A percentile compares a stretch with the other conserved stretches of the same genome.
phyloP scores from a whole-genome alignment of 805 yeast genomes.

The Candida anglica region DNA sequence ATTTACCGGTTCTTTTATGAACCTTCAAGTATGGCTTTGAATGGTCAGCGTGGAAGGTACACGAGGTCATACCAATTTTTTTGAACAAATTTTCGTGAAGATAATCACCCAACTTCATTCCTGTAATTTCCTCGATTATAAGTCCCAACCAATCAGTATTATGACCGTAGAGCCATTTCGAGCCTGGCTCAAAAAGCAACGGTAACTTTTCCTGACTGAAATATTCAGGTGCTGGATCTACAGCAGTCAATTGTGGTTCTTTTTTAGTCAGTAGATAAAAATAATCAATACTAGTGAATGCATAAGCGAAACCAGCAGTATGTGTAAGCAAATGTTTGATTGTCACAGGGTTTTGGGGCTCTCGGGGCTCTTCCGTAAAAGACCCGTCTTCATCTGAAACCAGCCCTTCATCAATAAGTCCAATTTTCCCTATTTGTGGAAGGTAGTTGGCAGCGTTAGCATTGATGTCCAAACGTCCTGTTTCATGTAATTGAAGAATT shows the following conservation, averaged over 20 bases:
- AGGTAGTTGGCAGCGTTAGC: constrained; percentile 26
- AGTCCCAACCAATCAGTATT: constrained; percentile 37
- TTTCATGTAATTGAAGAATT: constrained; percentile 28
- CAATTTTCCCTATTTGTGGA: constrained; percentile 27
- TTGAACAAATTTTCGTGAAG: constrained; percentile 27
- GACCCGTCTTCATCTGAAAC: constrained; percentile 22
- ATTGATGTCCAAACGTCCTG: constrained; percentile 28
- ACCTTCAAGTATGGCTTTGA: constrained; percentile 8
- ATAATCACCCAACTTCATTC: constrained; percentile 27
- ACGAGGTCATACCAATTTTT: constrained; percentile 29
- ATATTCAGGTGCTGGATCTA: constrained; percentile 18
- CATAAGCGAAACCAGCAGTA: constrained; percentile 33
- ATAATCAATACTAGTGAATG: constrained; percentile 28
- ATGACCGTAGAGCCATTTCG: constrained; percentile 34
- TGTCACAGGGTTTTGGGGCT: constrained; percentile 21
- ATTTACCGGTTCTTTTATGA: constrained; percentile 12
- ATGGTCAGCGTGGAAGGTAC: constrained; percentile 15
- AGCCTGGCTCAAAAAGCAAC: constrained; percentile 33
- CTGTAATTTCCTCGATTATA: constrained; percentile 29
- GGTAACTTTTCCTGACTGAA: constrained; percentile 25
- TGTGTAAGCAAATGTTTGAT: constrained; percentile 25
- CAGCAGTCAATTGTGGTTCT: constrained; percentile 12
- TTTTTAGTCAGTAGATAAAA: constrained; percentile 15
- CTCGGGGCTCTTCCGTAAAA: constrained; percentile 15
- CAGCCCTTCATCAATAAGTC: constrained; percentile 21